Percentiles rank a stretch among this genome's conserved stretches.
phyloP scores from a whole-genome alignment of 163 green algal genomes.

The Chlamydomonas reinhardtii region DNA sequence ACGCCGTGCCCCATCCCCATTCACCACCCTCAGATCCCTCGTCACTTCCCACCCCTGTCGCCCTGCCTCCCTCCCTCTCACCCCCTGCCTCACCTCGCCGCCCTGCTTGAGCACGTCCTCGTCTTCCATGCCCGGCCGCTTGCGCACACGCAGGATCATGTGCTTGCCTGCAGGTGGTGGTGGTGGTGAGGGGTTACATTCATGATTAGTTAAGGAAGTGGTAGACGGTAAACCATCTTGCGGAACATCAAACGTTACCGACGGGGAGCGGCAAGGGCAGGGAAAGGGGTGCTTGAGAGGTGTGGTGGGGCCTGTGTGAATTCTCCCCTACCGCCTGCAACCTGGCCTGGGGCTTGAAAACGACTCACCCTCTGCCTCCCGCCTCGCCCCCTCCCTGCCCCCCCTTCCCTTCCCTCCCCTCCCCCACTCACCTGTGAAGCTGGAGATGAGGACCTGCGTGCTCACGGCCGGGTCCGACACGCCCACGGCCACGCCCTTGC shows the following conservation, averaged over 20 bases:
- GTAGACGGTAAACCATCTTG: too few relatives aligned
- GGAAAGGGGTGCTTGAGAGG: not conserved
- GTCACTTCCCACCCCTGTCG: too few relatives aligned
- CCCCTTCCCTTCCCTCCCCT: not conserved
- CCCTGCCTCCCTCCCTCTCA: not conserved
- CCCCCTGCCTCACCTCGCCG: not conserved
- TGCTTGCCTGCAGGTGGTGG: slow-evolving; percentile 67
- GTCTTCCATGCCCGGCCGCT: slow-evolving; percentile 76
- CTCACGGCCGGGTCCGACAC: not conserved
- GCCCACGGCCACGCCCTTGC: slow-evolving; percentile 6
- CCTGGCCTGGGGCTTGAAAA: too few relatives aligned
- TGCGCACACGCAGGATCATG: slow-evolving; percentile 83
- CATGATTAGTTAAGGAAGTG: too few relatives aligned
- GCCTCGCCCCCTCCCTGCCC: too few relatives aligned
- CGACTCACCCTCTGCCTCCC: too few relatives aligned
- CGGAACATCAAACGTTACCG: too few relatives aligned
- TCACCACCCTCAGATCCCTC: too few relatives aligned
- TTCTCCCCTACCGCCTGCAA: too few relatives aligned
- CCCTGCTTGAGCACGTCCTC: slow-evolving; percentile 81
- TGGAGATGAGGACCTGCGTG: slow-evolving; percentile 61
- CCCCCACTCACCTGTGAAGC: slow-evolving; percentile 53
- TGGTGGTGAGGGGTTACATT: not conserved
- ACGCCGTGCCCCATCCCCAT: too few relatives aligned
- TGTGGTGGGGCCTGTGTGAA: too few relatives aligned
- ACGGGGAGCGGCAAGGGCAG: not conserved